Percentiles rank a stretch among this genome's conserved stretches.
Evolutionary conservation across 169 alveolate genomes (phyloP).

Genomic region (Plasmodium yoelii): DNA sequence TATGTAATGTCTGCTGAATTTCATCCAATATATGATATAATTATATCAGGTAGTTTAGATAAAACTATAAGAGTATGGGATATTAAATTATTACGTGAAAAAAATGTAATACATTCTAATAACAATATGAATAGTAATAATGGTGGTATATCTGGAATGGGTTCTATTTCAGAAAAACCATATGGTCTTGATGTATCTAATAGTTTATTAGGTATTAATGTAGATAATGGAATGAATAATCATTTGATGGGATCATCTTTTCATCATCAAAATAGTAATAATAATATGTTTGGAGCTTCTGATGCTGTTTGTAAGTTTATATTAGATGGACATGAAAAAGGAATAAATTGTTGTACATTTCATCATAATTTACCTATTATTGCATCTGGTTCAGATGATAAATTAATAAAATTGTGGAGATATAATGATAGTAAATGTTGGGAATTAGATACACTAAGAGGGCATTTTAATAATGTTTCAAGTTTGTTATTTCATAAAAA

Average conservation of each 20-base stretch:
- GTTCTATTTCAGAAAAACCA: constrained; percentile 22
- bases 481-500: constrained; percentile 94
- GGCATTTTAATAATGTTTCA: constrained; percentile 96
- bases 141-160: neutral
- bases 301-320: constrained; percentile 89
- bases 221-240: neutral
- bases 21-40: constrained; percentile 94
- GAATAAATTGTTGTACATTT: constrained; percentile 97
- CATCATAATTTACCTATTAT: constrained; percentile 91
- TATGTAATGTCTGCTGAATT: constrained; percentile 97
- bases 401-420: constrained; percentile 95
- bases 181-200: constrained; percentile 32
- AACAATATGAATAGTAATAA: neutral
- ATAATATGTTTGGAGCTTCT: constrained; percentile 74
- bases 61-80: constrained; percentile 97
- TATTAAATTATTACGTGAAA: constrained; percentile 92
- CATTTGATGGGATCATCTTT: neutral
- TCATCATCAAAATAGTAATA: constrained; percentile 1
- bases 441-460: constrained; percentile 95
- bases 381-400: constrained; percentile 96
- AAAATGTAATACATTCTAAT: constrained; percentile 84
- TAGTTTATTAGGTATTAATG: neutral
- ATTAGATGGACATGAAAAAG: constrained; percentile 97
- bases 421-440: constrained; percentile 92
- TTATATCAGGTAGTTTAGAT: constrained; percentile 95